Conservation (phyloP, 1,284 basidiomycete genomes). For the Kalmanozyma brasiliensis region DNA sequence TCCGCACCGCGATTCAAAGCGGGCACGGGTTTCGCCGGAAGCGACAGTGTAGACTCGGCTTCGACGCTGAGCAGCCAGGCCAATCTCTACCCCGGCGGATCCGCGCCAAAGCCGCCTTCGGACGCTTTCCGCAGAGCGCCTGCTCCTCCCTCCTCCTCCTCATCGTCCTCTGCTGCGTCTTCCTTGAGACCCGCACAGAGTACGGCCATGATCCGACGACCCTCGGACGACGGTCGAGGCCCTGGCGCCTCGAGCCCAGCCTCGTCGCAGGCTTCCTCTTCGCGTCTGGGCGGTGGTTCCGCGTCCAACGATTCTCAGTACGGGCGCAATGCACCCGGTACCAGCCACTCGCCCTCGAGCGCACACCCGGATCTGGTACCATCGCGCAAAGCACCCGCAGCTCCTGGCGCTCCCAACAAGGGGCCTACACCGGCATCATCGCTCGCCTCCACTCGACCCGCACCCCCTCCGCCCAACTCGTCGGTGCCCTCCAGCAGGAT, state of each 20-base stretch:
- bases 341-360: constrained; percentile 12
- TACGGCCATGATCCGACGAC: constrained; percentile 23
- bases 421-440: constrained; percentile 22
- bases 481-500: constrained; percentile 20
- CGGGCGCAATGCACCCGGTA: constrained; percentile 19
- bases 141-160: constrained; percentile 1
- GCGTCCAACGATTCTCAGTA: constrained; percentile 43
- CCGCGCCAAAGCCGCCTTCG: constrained; percentile 40
- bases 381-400: constrained; percentile 59
- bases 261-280: constrained; percentile 34
- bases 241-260: constrained; percentile 31
- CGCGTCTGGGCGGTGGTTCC: constrained; percentile 33
- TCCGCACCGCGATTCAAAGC: constrained; percentile 50
- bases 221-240: constrained; percentile 39
- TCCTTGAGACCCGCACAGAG: constrained; percentile 25
- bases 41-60: constrained; percentile 32
- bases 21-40: constrained; percentile 52
- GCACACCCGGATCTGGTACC: constrained; percentile 48
- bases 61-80: constrained; percentile 37
- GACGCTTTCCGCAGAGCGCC: constrained; percentile 44
- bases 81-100: constrained; percentile 22
- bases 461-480: constrained; percentile 35
- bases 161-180: constrained; percentile 13
- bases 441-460: constrained; percentile 32
- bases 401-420: constrained; percentile 47